Base-by-base conservation (phyloP, 2,329 filamentous ascomycete species). In the Neofusicoccum kwambonambiense region DNA sequence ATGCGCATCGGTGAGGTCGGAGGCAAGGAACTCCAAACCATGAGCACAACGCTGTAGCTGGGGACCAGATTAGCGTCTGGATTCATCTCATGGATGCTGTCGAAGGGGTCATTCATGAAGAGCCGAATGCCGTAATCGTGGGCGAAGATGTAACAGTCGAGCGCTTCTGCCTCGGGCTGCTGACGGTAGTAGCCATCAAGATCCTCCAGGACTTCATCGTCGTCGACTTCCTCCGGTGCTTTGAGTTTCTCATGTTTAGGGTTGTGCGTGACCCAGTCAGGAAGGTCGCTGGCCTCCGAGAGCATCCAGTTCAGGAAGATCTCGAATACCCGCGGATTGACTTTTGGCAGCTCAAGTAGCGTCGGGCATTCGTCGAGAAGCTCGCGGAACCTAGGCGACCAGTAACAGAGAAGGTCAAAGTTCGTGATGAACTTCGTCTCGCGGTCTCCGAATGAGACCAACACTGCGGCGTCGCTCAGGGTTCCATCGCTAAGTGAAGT, bases 91-190 rank as follows among this genome's bases (percentile, higher is more conserved):
- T 27, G 35, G 9, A 64, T 41, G 52, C 51, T 42, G 34, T 64
- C 62, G 19, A 64, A 58, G n/a, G 42, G 51, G 15, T 64, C 62
- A 22, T 64, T 64, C 50, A 35, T 35, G 22, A 57, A 58, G 5
- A 19, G 51, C 11, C 52, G 51, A 17, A 64, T 64, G 0, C 47
- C 19, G 44, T 58, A 58, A 1, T 57, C 11, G 8, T 49, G 7
- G 11, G 51, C 62, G n/a, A 64, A 64, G 34, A 58, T 64, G 15
- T 64, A 64, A 35, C 50, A 54, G 3, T 58, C 62, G 11, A 64
- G 27, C 6, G 52, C 45, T 12, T 50, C 35, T 0, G 44, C 52
- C 12, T 57, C 62, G 15, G 34, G 51, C n/a, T 58, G 62, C 17
- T 12, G 13, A 12, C 12, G 34, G 34, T 64, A 51, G n/a, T 57